Base-by-base conservation (phyloP, 768 basidiomycete genomes). In the Gelatoporia subvermispora region DNA sequence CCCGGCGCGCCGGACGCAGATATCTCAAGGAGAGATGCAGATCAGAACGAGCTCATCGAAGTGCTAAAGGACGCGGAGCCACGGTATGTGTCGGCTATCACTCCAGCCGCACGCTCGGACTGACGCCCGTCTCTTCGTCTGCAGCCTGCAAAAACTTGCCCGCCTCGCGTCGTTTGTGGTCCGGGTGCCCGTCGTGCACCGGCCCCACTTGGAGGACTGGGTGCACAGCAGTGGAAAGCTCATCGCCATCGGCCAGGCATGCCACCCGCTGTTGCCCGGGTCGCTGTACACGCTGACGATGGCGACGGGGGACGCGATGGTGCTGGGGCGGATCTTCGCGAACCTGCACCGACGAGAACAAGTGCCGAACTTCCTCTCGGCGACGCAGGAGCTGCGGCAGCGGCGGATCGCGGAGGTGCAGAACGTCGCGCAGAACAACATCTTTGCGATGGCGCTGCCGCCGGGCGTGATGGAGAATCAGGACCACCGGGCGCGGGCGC, bases 321-420 rank as follows among this genome's bases (percentile, higher is more conserved):
- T 62, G 3, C 62, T 70, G 44, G 66, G 65, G 31, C 60, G 61
- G 40, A 59, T 70, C 17, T 68, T 68, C 60, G 48, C 55, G 24
- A 60, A 66, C 44, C 51, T 66, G n/a, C 53, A 56, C 50, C 35
- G 47, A 8, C 47, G 41, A 11, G 54, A 58, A 13, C 65, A 68
- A 44, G 60, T 65, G 50, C 46, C 48, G 22, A 31, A 20, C 31
- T 58, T 68, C 47, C 57, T 68, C 8, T 36, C 54, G 41, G 65
- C 63, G 8, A 49, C 60, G 31, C 53, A 56, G 37, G 58, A 60
- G 46, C 50, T 60, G 35, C 60, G 66, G 9, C 47, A 55, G 34
- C 45, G 24, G 39, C 61, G 63, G 24, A 56, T 63, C 41, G 35
- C 50, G 28, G 37, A 48, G 17, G 52, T 65, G 22, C 50, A 56